phyloP scores from a whole-genome alignment of 139 green algal species.

The Chlamydomonas schloesseri region DNA sequence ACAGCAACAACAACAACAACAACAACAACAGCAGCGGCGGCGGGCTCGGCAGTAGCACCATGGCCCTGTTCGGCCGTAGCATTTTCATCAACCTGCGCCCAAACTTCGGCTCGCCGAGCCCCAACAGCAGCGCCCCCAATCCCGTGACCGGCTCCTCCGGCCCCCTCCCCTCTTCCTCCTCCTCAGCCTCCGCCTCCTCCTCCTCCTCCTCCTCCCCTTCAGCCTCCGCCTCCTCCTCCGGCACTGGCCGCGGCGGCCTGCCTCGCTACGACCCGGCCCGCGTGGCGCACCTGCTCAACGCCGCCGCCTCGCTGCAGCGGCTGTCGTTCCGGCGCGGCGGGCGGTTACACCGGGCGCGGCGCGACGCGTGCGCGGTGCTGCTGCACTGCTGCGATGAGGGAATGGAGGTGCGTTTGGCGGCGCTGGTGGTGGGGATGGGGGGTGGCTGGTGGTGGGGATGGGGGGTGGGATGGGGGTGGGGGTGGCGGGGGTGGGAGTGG shows the following conservation, averaged over 20 bases:
- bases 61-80: slow-evolving; percentile 17
- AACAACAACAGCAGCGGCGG: neutral
- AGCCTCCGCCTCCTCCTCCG: neutral
- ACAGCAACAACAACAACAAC: neutral
- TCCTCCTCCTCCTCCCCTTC: neutral
- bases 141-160: neutral
- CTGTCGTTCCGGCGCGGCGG: slow-evolving; percentile 47
- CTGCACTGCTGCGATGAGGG: slow-evolving; percentile 57
- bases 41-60: neutral
- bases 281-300: slow-evolving; percentile 39
- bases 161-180: neutral
- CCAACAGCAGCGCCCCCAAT: too few relatives aligned
- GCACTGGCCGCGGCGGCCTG: neutral
- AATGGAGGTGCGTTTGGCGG: too few relatives aligned
- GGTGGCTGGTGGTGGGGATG: too few relatives aligned
- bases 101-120: neutral
- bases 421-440: too few relatives aligned
- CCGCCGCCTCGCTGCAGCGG: slow-evolving; percentile 57
- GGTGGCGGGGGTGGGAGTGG: too few relatives aligned
- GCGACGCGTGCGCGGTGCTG: slow-evolving; percentile 54
- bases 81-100: slow-evolving; percentile 36
- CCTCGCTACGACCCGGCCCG: slow-evolving; percentile 9
- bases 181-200: neutral
- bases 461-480: too few relatives aligned
- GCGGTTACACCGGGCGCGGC: slow-evolving; percentile 8